Evolutionary conservation across 805 yeast species (phyloP).

Genomic region (Yamadazyma paraphyllophila): DNA sequence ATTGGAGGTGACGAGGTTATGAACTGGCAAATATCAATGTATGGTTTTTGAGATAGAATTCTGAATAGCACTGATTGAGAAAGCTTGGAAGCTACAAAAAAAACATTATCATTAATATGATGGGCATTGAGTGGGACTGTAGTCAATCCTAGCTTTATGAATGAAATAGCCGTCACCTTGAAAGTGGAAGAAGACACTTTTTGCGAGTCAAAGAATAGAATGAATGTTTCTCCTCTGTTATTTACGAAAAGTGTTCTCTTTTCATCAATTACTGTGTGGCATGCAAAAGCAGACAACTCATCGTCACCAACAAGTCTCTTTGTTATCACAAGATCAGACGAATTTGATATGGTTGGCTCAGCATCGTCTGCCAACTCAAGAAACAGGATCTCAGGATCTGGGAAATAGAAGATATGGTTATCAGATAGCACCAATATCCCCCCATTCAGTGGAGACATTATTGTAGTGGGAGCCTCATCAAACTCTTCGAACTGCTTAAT

Average conservation of each 20-base stretch:
- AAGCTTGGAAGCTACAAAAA: constrained; percentile 28
- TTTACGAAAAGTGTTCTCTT: constrained; percentile 26
- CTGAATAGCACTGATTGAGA: constrained; percentile 33
- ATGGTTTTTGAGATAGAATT: constrained; percentile 24
- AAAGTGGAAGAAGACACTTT: neutral
- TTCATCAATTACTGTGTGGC: constrained; percentile 23
- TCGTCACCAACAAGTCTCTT: constrained; percentile 13
- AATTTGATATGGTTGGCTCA: constrained; percentile 13
- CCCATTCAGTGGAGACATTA: constrained; percentile 20
- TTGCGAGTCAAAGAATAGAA: constrained; percentile 20
- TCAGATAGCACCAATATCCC: constrained; percentile 30
- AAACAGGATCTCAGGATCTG: constrained; percentile 16
- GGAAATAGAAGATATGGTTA: constrained; percentile 27
- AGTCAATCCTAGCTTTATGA: constrained; percentile 26
- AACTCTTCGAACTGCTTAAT: constrained; percentile 27
- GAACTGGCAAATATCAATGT: constrained; percentile 20
- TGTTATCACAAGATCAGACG: constrained; percentile 18
- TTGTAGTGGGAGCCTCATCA: constrained; percentile 27
- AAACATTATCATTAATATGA: constrained; percentile 24
- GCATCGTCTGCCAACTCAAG: constrained; percentile 12
- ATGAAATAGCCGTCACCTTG: constrained; percentile 13
- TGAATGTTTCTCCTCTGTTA: constrained; percentile 27
- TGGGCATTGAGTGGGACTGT: constrained; percentile 29
- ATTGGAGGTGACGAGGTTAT: constrained; percentile 32
- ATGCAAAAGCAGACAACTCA: constrained; percentile 10